Base-by-base conservation (phyloP, 148 eudicot genomes). In the Silene uniflora region DNA sequence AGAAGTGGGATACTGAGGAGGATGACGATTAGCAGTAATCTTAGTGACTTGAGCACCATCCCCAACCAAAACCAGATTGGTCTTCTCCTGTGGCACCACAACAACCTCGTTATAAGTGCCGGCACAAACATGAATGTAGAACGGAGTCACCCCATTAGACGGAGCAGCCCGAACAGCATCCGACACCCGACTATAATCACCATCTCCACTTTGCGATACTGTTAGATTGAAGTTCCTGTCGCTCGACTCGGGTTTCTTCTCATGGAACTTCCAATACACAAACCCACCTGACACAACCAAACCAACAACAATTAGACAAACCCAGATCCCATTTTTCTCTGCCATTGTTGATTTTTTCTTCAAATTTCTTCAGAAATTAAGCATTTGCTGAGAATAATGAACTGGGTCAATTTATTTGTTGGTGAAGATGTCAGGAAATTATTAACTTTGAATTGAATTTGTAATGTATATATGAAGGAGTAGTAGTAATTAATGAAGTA, bases 111-210 rank as follows among this genome's bases (percentile, higher is more conserved):
- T 67, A 25, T 81, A 81, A 1, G 63, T 54, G 11, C 83, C 83
- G 0, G 74, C 59, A 19, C 58, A 35, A 0, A 81, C 74, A 21
- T 61, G 63, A 35, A 81, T 81, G 49, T 56, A 60, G 16, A 76
- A 81, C 3, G 46, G 73, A 1, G 74, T 39, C 6, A 70, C 17
- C 10, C 25, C 63, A 10, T 56, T 32, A 17, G 83, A 76, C 0
- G 83, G 83, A 52, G 83, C 80, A 19, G 80, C 71, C 3, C n/a
- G 35, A 13, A 81, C 54, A 24, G 83, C 83, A 4, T 81, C 70
- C 0, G 83, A 81, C 8, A 81, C 71, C 0, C 65, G 59, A 3
- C 32, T 68, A 39, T 66, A 76, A 58, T 67, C 49, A 6, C 80
- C 80, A 61, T 73, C 74, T 2, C 83, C 83, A 11, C 5, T 44